These are phyloP conservation scores for Fusarium camptoceras DNA, from an alignment of 2,329 filamentous ascomycete genomes.

Conservation along the genomic window DNA sequence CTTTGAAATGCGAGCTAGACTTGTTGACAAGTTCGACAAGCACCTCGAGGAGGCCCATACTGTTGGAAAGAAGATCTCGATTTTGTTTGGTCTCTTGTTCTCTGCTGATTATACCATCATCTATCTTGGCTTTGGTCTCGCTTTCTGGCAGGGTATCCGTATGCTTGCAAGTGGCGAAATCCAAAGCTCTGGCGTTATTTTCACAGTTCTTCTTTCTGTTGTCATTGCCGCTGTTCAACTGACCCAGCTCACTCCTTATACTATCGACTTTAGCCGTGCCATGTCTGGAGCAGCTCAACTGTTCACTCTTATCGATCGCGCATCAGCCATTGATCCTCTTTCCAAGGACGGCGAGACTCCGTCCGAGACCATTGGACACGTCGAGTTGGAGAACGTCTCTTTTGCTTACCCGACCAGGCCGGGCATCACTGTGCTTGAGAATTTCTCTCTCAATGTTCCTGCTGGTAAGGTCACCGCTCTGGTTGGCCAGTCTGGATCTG, in stretches of 20 bases:
- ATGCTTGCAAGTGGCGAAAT: constrained; percentile 55
- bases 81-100: constrained; percentile 55
- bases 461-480: constrained; percentile 59
- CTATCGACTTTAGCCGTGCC: constrained; percentile 54
- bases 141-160: constrained; percentile 59
- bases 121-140: constrained; percentile 57
- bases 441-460: constrained; percentile 57
- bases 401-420: constrained; percentile 61
- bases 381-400: constrained; percentile 56
- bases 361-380: constrained; percentile 45
- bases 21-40: constrained; percentile 55
- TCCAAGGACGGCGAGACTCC: constrained; percentile 49
- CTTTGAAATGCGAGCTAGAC: constrained; percentile 55
- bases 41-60: constrained; percentile 53
- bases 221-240: constrained; percentile 54
- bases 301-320: constrained; percentile 54
- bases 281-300: constrained; percentile 52
- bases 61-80: constrained; percentile 54
- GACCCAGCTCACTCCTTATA: constrained; percentile 53
- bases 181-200: constrained; percentile 52
- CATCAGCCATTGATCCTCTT: constrained; percentile 54
- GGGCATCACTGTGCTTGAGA: constrained; percentile 55
- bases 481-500: constrained; percentile 54
- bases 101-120: constrained; percentile 56
- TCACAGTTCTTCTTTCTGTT: constrained; percentile 56